phyloP scores from a whole-genome alignment of 192 early-diverging fungal genomes.

The Rhizoclosmatium globosum region DNA sequence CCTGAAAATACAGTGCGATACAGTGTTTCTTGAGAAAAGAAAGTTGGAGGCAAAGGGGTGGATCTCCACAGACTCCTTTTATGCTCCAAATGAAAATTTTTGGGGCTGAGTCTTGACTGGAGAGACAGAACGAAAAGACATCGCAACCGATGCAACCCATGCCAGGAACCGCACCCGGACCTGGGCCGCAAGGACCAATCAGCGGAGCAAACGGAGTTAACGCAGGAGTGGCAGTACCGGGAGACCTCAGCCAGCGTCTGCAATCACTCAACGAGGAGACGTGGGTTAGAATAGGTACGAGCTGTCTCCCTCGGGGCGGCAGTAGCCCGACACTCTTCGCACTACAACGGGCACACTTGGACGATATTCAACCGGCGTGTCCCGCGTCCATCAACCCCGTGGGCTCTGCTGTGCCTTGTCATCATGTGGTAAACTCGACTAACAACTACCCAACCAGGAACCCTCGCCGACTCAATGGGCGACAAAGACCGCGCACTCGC shows the following conservation, averaged over 20 bases:
- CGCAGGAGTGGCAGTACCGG: background rate
- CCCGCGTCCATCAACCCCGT: background rate
- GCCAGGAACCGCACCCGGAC: background rate
- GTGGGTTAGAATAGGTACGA: constrained; percentile 47
- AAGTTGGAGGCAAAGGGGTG: background rate
- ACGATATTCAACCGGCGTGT: background rate
- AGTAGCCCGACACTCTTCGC: too few relatives aligned
- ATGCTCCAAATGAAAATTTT: too few relatives aligned
- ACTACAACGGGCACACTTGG: background rate
- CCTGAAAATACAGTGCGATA: too few relatives aligned
- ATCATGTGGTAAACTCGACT: constrained; percentile 58
- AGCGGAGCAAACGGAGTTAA: constrained; percentile 13
- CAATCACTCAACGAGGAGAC: constrained; percentile 43
- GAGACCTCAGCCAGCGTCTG: constrained; percentile 32
- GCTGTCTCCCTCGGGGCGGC: too few relatives aligned
- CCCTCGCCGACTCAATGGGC: constrained; percentile 71
- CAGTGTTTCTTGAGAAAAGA: background rate
- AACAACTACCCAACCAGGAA: constrained; percentile 52
- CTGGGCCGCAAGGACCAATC: background rate
- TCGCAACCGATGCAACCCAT: too few relatives aligned
- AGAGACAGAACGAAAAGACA: too few relatives aligned
- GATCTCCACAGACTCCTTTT: too few relatives aligned
- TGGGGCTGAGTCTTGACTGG: too few relatives aligned
- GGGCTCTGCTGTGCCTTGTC: constrained; percentile 40
- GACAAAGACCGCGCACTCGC: constrained; percentile 86